Evolutionary conservation across 2,329 filamentous ascomycete species (phyloP), one percentile per base, ranked within the genome.

Genomic region (Helotiales sp.): DNA sequence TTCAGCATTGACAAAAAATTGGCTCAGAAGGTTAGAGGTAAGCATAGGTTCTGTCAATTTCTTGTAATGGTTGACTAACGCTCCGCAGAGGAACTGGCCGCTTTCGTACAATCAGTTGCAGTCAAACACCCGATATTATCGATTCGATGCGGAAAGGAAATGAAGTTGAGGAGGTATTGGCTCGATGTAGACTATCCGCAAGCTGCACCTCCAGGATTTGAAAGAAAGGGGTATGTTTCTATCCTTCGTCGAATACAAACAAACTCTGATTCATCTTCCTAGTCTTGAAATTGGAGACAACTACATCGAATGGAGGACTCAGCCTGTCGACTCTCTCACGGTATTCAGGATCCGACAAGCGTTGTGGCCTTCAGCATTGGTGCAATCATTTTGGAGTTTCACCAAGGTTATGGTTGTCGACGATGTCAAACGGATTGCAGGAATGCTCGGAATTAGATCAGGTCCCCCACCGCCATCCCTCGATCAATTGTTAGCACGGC

Each of bases 131-230:
- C 80, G 0, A 65, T 82, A 2, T 75, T 88, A n/a, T 77, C 71
- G 8, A 72, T 78, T 2, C 77, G 81, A 37, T 81, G 81, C 34
- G 87, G 87, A 10, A 80, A 80, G 28, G 78, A 82, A 0, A 80
- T 87, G 58, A 80, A 79, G 43, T 68, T 89, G 32, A 80, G 80
- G 37, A 83, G 83, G 64, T 81, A 67, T 37, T 90, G 87, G 88
- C 80, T 91, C 30, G 84, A 90, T 47, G 80, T 90, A 28, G 82
- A 87, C 59, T 91, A 86, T 69, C 89, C 89, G 0, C 77, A 79
- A 50, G 79, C 79, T 40, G 86, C 88, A 49, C 88, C 89, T 1
- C 87, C 89, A 5, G 83, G 82, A 63, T 89, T 86, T 65, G 81
- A 84, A 67, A 83, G 86, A 66, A 84, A 83, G 58, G 89, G 88